Percentiles rank a stretch among this genome's conserved stretches.
Evolutionary conservation across 1,139 yeast genomes (phyloP).

Genomic region (Taphrina deformans): DNA sequence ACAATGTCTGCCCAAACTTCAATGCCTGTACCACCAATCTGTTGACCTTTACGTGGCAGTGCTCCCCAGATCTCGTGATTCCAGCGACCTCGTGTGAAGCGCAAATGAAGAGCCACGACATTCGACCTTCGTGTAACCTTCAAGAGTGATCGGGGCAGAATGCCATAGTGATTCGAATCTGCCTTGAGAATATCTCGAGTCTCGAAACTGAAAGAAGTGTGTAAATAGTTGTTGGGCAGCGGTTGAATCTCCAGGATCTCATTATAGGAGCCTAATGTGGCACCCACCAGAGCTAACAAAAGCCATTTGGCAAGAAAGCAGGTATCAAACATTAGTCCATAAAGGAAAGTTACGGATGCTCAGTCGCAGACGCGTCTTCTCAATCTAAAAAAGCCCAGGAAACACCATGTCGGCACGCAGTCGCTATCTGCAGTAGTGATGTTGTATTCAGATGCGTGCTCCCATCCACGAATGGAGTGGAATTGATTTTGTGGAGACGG

Average conservation of each 20-base stretch:
- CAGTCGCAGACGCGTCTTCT: too few species aligned
- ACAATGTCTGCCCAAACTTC: slow-evolving; percentile 82
- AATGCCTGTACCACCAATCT: slow-evolving; percentile 92
- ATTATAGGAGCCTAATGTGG: slow-evolving; percentile 24
- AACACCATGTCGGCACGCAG: too few species aligned
- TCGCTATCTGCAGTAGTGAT: too few species aligned
- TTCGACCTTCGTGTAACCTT: slow-evolving; percentile 69
- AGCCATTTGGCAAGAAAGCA: not conserved
- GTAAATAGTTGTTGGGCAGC: slow-evolving; percentile 21
- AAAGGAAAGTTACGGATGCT: too few species aligned
- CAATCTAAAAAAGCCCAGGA: too few species aligned
- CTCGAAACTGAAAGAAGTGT: slow-evolving; percentile 41
- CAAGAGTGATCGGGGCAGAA: slow-evolving; percentile 78
- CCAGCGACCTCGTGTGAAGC: slow-evolving; percentile 97
- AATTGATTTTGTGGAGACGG: too few species aligned
- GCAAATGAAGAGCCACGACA: slow-evolving; percentile 72
- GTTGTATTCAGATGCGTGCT: too few species aligned
- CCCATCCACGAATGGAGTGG: too few species aligned
- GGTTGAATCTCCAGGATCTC: slow-evolving; percentile 32
- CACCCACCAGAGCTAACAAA: not conserved
- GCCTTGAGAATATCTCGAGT: slow-evolving; percentile 55
- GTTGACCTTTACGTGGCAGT: slow-evolving; percentile 68
- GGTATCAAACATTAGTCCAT: not conserved
- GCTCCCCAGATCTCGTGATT: slow-evolving; percentile 86
- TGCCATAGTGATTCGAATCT: slow-evolving; percentile 56